Evolutionary conservation across 2,329 filamentous ascomycete species (phyloP).

Genomic region (Biscogniauxia sp.): DNA sequence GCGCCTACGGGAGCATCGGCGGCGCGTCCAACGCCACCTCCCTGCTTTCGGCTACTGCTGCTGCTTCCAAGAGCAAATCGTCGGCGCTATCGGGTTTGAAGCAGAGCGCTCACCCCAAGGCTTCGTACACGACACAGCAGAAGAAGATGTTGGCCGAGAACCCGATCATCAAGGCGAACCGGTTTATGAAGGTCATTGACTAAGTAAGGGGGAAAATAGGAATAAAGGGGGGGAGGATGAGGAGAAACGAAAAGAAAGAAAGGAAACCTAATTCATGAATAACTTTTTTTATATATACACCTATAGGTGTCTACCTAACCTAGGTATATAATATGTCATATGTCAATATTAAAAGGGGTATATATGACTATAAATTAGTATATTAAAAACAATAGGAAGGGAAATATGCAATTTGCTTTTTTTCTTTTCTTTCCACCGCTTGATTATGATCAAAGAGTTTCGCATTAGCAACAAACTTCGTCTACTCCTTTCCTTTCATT

Average conservation of each 20-base stretch:
- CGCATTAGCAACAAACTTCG: too few relatives aligned
- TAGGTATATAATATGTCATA: too few relatives aligned
- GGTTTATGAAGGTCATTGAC: constrained; percentile 32
- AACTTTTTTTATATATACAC: background rate
- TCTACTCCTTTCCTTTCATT: too few relatives aligned
- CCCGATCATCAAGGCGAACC: constrained; percentile 21
- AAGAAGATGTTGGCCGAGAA: constrained; percentile 13
- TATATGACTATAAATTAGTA: too few relatives aligned
- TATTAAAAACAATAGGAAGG: too few relatives aligned
- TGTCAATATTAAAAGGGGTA: too few relatives aligned
- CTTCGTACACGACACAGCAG: constrained; percentile 11
- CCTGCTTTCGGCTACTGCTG: constrained; percentile 9
- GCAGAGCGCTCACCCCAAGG: constrained; percentile 19
- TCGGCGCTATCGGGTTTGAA: background rate
- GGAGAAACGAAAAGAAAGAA: too few relatives aligned
- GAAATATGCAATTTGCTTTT: too few relatives aligned
- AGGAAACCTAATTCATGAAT: background rate
- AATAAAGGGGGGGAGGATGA: too few relatives aligned
- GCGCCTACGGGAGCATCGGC: constrained; percentile 36
- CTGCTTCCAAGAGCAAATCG: constrained; percentile 17
- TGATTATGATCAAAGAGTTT: too few relatives aligned
- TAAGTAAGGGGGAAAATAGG: constrained; percentile 7
- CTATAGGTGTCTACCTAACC: too few relatives aligned
- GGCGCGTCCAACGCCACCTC: constrained; percentile 2
- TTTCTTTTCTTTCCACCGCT: too few relatives aligned